Percentiles rank a stretch among this genome's conserved stretches.
These are phyloP conservation scores for Cyberlindnera amylophila DNA, from an alignment of 805 yeast species.

Conservation along the genomic window DNA sequence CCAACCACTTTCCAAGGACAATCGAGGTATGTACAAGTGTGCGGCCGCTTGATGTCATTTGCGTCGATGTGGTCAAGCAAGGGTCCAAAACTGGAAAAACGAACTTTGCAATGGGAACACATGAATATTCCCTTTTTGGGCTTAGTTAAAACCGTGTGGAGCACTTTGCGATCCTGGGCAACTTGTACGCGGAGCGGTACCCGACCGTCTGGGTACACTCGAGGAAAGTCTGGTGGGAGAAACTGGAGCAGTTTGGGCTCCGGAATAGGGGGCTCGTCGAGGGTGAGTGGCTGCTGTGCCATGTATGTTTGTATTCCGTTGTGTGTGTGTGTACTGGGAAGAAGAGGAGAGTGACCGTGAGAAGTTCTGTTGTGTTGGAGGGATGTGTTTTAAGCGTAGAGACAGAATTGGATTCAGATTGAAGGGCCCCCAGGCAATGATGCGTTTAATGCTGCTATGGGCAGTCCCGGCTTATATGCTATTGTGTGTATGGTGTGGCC, in stretches of 20 bases:
- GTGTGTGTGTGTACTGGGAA: too few species aligned
- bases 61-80: conserved; percentile 36
- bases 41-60: conserved; percentile 30
- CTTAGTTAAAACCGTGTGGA: conserved; percentile 24
- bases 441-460: too few species aligned
- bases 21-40: conserved; percentile 29
- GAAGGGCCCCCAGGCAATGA: too few species aligned
- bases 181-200: conserved; percentile 27
- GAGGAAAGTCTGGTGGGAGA: conserved; percentile 27
- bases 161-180: conserved; percentile 31
- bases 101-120: conserved; percentile 35
- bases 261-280: conserved; percentile 1
- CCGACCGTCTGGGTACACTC: conserved; percentile 22
- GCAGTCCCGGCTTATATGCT: too few species aligned
- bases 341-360: too few species aligned
- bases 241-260: conserved; percentile 12
- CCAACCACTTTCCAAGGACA: conserved; percentile 44
- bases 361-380: too few species aligned
- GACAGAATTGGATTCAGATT: too few species aligned
- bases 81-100: conserved; percentile 30
- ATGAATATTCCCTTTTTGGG: conserved; percentile 36
- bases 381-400: too few species aligned
- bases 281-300: too few species aligned
- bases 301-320: too few species aligned
- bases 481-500: too few species aligned